Evolutionary conservation across 139 green algal genomes (phyloP).

Genomic region (Diplosphaera chodatii): DNA sequence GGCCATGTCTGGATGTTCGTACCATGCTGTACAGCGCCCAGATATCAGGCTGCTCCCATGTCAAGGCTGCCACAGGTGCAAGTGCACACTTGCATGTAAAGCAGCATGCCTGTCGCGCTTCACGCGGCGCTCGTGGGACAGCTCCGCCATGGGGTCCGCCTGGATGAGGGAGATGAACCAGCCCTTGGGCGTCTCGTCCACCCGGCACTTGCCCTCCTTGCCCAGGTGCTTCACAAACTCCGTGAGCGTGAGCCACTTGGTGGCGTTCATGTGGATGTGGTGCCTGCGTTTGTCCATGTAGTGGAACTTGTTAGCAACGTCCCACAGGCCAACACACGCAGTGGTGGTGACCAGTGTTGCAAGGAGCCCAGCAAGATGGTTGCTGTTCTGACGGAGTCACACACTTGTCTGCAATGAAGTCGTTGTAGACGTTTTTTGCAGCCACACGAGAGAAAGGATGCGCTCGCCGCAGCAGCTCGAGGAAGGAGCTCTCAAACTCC

Average conservation of each 20-base stretch:
- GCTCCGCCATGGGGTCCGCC: constrained; percentile 33
- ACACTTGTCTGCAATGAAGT: constrained; percentile 78
- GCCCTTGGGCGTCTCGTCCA: constrained; percentile 93
- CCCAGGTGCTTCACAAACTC: constrained; percentile 81
- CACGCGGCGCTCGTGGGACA: constrained; percentile 32
- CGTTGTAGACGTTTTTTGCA: constrained; percentile 89
- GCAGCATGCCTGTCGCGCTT: constrained; percentile 37
- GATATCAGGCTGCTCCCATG: too few species aligned
- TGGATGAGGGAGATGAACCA: constrained; percentile 77
- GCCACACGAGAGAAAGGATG: constrained; percentile 72
- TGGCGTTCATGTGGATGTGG: constrained; percentile 98
- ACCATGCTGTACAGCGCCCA: too few species aligned
- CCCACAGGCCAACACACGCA: too few species aligned
- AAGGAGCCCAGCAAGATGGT: too few species aligned
- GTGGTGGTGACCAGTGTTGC: too few species aligned
- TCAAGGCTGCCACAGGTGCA: too few species aligned
- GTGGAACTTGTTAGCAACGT: too few species aligned
- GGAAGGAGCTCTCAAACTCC: constrained; percentile 84
- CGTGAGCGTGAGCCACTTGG: constrained; percentile 85
- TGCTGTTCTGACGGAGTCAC: too few species aligned
- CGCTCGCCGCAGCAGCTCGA: constrained; percentile 78
- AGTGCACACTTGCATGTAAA: too few species aligned
- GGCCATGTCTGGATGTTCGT: too few species aligned
- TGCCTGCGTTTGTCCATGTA: too few species aligned
- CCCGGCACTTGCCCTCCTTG: constrained; percentile 28